Evolutionary conservation across 2,329 filamentous ascomycete species (phyloP), one percentile per base, ranked within the genome.

Genomic region (Pseudonectria buxi): DNA sequence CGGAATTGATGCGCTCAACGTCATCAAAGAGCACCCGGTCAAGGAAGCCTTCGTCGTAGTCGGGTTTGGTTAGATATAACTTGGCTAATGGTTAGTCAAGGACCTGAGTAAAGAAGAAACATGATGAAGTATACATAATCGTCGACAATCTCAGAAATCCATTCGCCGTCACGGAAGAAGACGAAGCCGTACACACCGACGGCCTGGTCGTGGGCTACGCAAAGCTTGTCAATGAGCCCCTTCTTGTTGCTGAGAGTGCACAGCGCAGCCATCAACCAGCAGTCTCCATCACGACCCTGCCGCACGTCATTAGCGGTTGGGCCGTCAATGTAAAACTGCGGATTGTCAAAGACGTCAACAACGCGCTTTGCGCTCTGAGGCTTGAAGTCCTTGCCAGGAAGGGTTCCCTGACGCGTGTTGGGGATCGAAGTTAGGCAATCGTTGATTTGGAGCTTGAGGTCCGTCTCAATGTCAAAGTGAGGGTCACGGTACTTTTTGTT

Each of bases 401-500:
- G 30, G 11, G 26, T 34, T 12, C 37, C 44, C 2, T 47, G 43
- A 3, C 36, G 22, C 28, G 37, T 29, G 47, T 70, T 65, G 47
- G 55, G 53, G 14, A 70, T 63, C 25, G 63, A 64, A 39, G 68
- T 58, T 15, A 75, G 62, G 24, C 69, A 76, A 49, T 77, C 69
- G 28, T 64, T 63, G 6, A 55, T 59, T n/a, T 64, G 61, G 26
- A 67, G 66, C 61, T 86, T 83, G 43, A 88, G 68, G 56, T 89
- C 85, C 26, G 75, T 67, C 54, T 92, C 86, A 33, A 94, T 78
- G 55, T 94, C 83, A 54, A 94, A 94, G 57, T 92, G 79, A n/a
- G 81, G 76, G 54, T 94, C 86, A 12, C 82, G 75, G 55, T 94
- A 95, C 59, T 87, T 90, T 52, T 87, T 82, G 59, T 94, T 94